phyloP scores from a whole-genome alignment of 2,329 filamentous ascomycete species.

The Dissoconium aciculare region DNA sequence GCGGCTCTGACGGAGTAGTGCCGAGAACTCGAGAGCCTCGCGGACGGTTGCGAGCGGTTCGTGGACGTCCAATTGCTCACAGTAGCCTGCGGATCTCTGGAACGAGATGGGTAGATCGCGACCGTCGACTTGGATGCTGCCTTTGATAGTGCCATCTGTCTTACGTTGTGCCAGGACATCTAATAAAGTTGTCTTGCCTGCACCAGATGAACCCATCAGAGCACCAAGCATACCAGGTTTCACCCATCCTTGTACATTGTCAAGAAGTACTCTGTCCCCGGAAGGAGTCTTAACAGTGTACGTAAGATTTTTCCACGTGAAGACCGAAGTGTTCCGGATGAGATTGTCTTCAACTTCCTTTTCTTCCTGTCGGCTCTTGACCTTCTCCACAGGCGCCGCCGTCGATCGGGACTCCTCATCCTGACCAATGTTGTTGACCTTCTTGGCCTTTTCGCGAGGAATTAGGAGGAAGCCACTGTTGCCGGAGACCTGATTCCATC shows the following conservation, averaged over 20 bases:
- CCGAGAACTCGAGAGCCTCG: conserved; percentile 51
- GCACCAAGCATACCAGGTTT: conserved; percentile 64
- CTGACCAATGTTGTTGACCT: conserved; percentile 14
- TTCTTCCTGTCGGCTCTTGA: background rate
- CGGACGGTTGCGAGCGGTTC: conserved; percentile 50
- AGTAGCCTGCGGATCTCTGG: conserved; percentile 38
- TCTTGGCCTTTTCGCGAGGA: conserved; percentile 43
- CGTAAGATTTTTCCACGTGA: conserved; percentile 76
- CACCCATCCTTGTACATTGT: conserved; percentile 55
- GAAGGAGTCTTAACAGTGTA: conserved; percentile 49
- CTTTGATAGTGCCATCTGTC: conserved; percentile 30
- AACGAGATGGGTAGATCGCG: conserved; percentile 29
- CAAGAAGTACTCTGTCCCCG: conserved; percentile 35
- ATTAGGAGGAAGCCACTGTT: conserved; percentile 36
- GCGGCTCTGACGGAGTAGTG: conserved; percentile 46
- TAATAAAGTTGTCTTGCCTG: conserved; percentile 28
- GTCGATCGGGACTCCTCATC: conserved; percentile 10
- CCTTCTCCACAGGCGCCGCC: background rate
- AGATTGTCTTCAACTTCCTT: conserved; percentile 23
- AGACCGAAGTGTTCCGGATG: conserved; percentile 49
- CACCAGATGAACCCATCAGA: conserved; percentile 64
- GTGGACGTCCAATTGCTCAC: conserved; percentile 51
- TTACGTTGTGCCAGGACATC: conserved; percentile 31
- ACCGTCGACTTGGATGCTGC: conserved; percentile 33
- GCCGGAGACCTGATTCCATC: conserved; percentile 37